Evolutionary conservation across 169 alveolate species (phyloP).

Genomic region (Plasmodium vinckei): DNA sequence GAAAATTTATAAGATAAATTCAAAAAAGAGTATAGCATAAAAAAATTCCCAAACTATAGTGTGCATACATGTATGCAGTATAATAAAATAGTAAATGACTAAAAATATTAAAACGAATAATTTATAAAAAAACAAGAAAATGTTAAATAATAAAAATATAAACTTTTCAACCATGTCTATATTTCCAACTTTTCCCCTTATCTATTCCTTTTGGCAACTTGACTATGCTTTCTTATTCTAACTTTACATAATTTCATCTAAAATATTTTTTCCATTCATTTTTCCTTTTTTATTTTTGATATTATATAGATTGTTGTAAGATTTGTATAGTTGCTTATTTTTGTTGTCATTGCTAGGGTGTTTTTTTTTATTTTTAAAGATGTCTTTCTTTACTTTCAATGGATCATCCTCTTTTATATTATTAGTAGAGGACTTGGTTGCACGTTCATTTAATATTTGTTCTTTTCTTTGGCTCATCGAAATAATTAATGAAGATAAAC

Average conservation of each 20-base stretch:
- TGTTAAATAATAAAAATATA: no score
- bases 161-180: no score
- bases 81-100: no score
- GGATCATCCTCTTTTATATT: conserved; percentile 10
- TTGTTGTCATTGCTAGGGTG: background rate
- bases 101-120: no score
- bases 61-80: no score
- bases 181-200: no score
- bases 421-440: background rate
- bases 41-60: no score
- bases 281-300: conserved; percentile 15
- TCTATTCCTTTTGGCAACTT: no score
- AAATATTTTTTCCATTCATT: conserved; percentile 20
- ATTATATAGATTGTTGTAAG: conserved; percentile 58
- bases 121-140: no score
- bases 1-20: no score
- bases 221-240: background rate
- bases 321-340: conserved; percentile 22
- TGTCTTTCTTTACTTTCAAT: conserved; percentile 11
- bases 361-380: conserved; percentile 23
- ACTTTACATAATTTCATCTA: conserved; percentile 29
- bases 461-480: conserved; percentile 9
- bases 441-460: background rate
- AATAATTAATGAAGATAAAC: conserved; percentile 16
- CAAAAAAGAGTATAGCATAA: no score